A percentile compares a stretch with the other conserved stretches of the same genome.
These are phyloP conservation scores for Lepidium campestre DNA, from an alignment of 441 rosid species.

Conservation along the genomic window DNA sequence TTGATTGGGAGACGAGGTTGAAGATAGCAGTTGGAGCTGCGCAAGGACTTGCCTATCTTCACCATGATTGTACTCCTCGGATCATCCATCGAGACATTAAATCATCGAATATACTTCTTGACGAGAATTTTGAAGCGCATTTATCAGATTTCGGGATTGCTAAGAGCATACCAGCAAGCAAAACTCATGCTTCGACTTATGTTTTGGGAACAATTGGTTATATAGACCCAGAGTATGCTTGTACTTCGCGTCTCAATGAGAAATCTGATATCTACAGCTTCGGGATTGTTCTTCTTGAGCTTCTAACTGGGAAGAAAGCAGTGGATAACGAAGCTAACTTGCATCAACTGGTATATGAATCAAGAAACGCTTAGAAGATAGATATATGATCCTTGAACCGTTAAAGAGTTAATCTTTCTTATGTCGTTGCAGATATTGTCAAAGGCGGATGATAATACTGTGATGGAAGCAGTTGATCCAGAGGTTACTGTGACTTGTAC, in stretches of 20 bases:
- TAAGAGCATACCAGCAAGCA: slow-evolving; percentile 59
- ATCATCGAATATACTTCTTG: slow-evolving; percentile 80
- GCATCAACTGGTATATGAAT: slow-evolving; percentile 69
- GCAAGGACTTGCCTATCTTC: slow-evolving; percentile 93
- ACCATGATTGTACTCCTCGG: slow-evolving; percentile 89
- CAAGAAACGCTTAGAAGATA: neutral
- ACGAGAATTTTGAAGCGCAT: slow-evolving; percentile 78
- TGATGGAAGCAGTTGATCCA: slow-evolving; percentile 86
- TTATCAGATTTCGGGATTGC: slow-evolving; percentile 97
- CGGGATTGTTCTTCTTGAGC: slow-evolving; percentile 90
- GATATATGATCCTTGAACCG: neutral
- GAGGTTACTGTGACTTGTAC: slow-evolving; percentile 85
- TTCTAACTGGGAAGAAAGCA: slow-evolving; percentile 90
- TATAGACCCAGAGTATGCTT: slow-evolving; percentile 94
- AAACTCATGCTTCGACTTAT: slow-evolving; percentile 71
- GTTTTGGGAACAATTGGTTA: slow-evolving; percentile 93
- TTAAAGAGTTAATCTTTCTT: neutral
- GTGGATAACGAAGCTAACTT: slow-evolving; percentile 83
- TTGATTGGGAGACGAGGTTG: slow-evolving; percentile 90
- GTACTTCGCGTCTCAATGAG: slow-evolving; percentile 75
- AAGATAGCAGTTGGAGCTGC: slow-evolving; percentile 89
- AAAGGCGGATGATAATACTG: slow-evolving; percentile 62
- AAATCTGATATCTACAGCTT: slow-evolving; percentile 95
- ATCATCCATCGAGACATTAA: slow-evolving; percentile 87
- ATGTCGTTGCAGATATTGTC: slow-evolving; percentile 48